These are phyloP conservation scores for Mucor sp. DNA, from an alignment of 371 early-diverging fungal genomes.

Conservation along the genomic window DNA sequence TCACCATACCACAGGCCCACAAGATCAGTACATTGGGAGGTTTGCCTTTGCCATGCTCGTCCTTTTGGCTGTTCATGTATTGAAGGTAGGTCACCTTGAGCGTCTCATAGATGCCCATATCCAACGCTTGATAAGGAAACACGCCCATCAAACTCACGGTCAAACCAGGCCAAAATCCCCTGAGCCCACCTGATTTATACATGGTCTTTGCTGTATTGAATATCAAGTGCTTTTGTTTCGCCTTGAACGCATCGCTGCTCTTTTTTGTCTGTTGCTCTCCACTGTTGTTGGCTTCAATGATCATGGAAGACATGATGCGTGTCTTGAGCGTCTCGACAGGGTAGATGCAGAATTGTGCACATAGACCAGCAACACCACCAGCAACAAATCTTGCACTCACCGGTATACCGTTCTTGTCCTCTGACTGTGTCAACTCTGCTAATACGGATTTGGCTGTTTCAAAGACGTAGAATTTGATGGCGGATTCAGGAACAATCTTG, in stretches of 20 bases:
- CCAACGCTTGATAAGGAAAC: conserved; percentile 83
- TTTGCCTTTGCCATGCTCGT: conserved; percentile 32
- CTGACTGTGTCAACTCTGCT: conserved; percentile 46
- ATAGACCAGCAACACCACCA: conserved; percentile 81
- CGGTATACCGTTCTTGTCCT: conserved; percentile 59
- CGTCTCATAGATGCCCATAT: conserved; percentile 76
- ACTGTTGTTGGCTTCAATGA: conserved; percentile 1
- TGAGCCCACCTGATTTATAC: conserved; percentile 61
- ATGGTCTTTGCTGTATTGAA: conserved; percentile 57
- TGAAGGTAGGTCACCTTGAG: conserved; percentile 72
- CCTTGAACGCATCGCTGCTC: not conserved
- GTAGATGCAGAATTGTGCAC: conserved; percentile 77
- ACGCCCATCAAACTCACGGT: conserved; percentile 69
- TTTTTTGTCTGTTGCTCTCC: not conserved
- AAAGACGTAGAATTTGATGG: conserved; percentile 76
- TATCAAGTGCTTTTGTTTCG: conserved; percentile 29
- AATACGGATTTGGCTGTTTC: conserved; percentile 68
- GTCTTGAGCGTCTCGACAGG: conserved; percentile 84
- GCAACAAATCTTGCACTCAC: conserved; percentile 72
- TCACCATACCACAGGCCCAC: conserved; percentile 77
- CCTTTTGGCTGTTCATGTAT: conserved; percentile 44
- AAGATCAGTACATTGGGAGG: conserved; percentile 55
- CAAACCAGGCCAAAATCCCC: conserved; percentile 78
- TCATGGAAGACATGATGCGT: conserved; percentile 65
- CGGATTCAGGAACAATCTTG: conserved; percentile 83